Percentiles rank a stretch among this genome's conserved stretches.
Conservation (phyloP, 495 filamentous ascomycete species). For the Aeminium ludgeri region DNA sequence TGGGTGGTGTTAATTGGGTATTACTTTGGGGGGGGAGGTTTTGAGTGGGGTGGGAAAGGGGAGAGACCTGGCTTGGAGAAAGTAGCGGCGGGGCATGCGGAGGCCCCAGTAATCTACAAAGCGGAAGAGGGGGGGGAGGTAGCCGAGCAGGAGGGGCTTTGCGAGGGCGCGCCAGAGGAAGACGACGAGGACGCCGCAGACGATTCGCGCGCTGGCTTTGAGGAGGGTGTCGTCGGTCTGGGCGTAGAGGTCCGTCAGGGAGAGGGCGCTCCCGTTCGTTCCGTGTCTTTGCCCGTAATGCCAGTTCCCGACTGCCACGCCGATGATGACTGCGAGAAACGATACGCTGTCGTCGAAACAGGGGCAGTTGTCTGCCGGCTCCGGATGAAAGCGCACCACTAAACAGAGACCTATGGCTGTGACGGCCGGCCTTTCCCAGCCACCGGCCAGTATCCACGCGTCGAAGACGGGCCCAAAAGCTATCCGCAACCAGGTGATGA, state of each 20-base stretch:
- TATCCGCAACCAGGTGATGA: constrained; percentile 53
- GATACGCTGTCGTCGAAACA: constrained; percentile 95
- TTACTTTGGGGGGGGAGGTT: not conserved
- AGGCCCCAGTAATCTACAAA: constrained; percentile 65
- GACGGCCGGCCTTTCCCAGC: constrained; percentile 39
- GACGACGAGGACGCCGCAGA: constrained; percentile 64
- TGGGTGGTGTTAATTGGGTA: not conserved
- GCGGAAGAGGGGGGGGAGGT: constrained; percentile 73
- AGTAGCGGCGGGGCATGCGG: constrained; percentile 68
- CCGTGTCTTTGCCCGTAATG: constrained; percentile 36
- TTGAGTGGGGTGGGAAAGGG: too few relatives aligned
- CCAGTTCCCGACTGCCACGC: constrained; percentile 65
- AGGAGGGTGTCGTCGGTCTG: constrained; percentile 42
- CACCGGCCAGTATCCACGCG: constrained; percentile 40
- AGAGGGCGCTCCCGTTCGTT: constrained; percentile 26
- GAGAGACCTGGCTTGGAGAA: constrained; percentile 66
- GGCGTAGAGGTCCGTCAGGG: constrained; percentile 24
- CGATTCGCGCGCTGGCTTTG: constrained; percentile 43
- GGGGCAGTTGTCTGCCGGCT: constrained; percentile 90
- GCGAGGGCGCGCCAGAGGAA: constrained; percentile 77
- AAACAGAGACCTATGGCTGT: constrained; percentile 48
- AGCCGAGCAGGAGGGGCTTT: constrained; percentile 63
- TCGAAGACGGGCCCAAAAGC: constrained; percentile 52
- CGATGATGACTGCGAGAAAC: constrained; percentile 78
- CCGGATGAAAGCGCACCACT: constrained; percentile 78